Conservation (phyloP, 768 basidiomycete genomes). For the Baorangia bicolor region DNA sequence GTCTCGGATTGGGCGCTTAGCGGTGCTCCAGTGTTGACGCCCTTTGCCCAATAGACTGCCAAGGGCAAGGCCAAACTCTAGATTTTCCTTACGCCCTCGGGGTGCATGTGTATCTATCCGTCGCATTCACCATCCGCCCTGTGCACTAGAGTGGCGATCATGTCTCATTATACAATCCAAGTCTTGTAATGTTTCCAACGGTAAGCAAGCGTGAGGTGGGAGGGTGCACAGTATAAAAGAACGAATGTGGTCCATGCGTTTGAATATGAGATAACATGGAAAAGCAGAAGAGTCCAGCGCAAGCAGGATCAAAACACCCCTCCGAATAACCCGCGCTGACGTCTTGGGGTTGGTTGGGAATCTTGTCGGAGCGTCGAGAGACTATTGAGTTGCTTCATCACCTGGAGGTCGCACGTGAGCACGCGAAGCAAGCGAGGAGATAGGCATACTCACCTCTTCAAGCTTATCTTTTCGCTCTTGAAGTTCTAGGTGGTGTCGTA, state of each 20-base stretch:
- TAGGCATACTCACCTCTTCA: conserved; percentile 65
- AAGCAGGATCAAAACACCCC: conserved; percentile 59
- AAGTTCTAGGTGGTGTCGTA: conserved; percentile 84
- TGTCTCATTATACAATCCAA: conserved; percentile 16
- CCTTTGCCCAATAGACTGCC: conserved; percentile 24
- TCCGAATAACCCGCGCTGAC: conserved; percentile 78
- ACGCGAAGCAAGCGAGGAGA: neutral
- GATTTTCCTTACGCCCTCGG: neutral
- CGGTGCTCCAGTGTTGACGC: neutral
- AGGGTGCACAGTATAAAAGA: neutral
- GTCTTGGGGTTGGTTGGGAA: conserved; percentile 67
- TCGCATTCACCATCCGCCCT: neutral
- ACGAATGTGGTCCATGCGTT: conserved; percentile 9
- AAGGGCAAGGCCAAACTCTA: conserved; percentile 45
- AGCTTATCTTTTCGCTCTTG: conserved; percentile 98
- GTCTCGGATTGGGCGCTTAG: neutral
- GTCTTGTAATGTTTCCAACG: neutral
- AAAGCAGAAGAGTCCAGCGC: neutral
- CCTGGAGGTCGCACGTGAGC: conserved; percentile 43
- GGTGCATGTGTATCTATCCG: neutral
- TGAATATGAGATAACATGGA: neutral
- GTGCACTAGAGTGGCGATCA: conserved; percentile 18
- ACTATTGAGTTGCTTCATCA: conserved; percentile 94
- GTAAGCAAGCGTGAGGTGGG: neutral
- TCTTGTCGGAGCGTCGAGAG: conserved; percentile 87